Evolutionary conservation across 768 basidiomycete species (phyloP).

Genomic region (Rhizopogon vulgaris): DNA sequence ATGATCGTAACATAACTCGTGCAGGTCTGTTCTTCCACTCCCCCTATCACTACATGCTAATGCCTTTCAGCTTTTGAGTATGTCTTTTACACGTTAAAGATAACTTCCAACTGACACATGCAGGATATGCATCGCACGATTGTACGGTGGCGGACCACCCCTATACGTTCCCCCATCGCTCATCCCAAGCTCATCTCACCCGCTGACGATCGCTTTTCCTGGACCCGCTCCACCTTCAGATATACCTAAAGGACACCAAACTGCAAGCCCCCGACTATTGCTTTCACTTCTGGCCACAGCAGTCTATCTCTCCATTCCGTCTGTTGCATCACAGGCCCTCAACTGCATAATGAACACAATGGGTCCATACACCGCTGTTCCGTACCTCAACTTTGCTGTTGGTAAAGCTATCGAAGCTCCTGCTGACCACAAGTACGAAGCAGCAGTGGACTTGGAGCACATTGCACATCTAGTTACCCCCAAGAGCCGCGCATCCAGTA

Average conservation of each 20-base stretch:
- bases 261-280: constrained; percentile 74
- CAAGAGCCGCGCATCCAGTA: constrained; percentile 15
- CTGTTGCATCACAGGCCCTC: constrained; percentile 71
- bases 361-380: constrained; percentile 69
- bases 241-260: constrained; percentile 54
- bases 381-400: constrained; percentile 78
- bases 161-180: constrained; percentile 61
- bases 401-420: constrained; percentile 55
- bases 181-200: constrained; percentile 58
- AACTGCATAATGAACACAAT: constrained; percentile 64
- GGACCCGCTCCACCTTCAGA: constrained; percentile 17
- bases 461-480: constrained; percentile 47
- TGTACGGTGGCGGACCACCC: constrained; percentile 82
- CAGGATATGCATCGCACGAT: constrained; percentile 78
- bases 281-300: constrained; percentile 84
- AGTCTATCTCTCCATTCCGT: constrained; percentile 78
- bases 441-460: constrained; percentile 65
- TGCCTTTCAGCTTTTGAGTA: constrained; percentile 74
- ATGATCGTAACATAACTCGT: constrained; percentile 85
- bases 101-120: constrained; percentile 8
- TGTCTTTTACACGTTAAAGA: constrained; percentile 25
- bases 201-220: constrained; percentile 66
- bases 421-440: constrained; percentile 40
- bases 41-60: constrained; percentile 7
- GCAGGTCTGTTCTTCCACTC: constrained; percentile 47